Conservation (phyloP, 106 monocot genomes). For the Allium fistulosum region DNA sequence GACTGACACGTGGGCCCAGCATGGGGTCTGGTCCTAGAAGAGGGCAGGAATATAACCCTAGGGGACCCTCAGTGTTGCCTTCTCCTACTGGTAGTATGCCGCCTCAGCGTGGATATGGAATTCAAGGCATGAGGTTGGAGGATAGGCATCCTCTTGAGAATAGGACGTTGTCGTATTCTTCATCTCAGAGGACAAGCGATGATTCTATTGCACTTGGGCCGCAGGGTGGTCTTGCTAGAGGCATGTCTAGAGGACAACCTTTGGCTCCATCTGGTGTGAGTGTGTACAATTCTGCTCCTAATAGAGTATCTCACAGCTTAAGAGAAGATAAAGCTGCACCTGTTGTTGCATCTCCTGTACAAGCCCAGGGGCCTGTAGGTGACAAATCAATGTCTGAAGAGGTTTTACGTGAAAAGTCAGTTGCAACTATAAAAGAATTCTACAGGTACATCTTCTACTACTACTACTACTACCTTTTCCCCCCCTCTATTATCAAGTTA, state of each 20-base stretch:
- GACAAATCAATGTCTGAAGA: conserved; percentile 32
- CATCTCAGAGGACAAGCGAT: conserved; percentile 33
- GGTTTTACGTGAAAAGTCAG: conserved; percentile 26
- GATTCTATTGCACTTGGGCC: conserved; percentile 53
- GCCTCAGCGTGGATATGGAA: conserved; percentile 21
- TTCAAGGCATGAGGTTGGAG: conserved; percentile 35
- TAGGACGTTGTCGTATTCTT: conserved; percentile 31
- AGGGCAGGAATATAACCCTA: conserved; percentile 35
- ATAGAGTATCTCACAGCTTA: conserved; percentile 8
- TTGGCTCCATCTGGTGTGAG: conserved; percentile 30
- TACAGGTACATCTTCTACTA: conserved; percentile 28
- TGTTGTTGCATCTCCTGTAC: conserved; percentile 5
- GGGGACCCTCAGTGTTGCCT: conserved; percentile 24
- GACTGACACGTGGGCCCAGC: conserved; percentile 34
- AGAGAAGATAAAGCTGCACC: conserved; percentile 20
- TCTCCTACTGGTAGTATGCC: conserved; percentile 25
- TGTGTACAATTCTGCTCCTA: conserved; percentile 15
- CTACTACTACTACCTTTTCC: too few species aligned
- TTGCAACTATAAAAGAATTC: conserved; percentile 43
- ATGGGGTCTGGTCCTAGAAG: conserved; percentile 31
- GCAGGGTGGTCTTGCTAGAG: conserved; percentile 60
- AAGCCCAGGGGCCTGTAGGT: neutral
- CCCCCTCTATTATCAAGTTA: too few species aligned
- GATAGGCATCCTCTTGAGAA: conserved; percentile 35
- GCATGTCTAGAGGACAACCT: conserved; percentile 55